Percentiles rank a stretch among this genome's conserved stretches.
Conservation (phyloP, 73 alveolate genomes). For the Paraurostyla sp. region DNA sequence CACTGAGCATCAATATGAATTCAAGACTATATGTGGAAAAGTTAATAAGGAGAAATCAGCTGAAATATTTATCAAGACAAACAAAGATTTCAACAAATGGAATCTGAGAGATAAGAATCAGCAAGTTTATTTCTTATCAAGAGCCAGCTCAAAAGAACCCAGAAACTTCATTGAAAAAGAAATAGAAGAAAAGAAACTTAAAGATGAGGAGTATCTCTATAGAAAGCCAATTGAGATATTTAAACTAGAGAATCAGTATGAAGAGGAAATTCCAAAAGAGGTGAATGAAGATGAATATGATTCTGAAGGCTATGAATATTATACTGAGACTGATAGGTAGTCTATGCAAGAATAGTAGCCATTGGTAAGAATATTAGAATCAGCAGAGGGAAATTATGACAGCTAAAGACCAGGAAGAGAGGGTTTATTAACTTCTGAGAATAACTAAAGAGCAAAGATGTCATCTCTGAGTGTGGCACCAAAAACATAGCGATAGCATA, state of each 20-base stretch:
- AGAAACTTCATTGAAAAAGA: constrained; percentile 28
- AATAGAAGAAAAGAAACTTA: background rate
- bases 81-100: constrained; percentile 39
- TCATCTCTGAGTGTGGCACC: background rate
- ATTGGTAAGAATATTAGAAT: too few species aligned
- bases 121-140: background rate
- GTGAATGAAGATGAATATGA: background rate
- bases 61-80: constrained; percentile 25
- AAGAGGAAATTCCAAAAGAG: background rate
- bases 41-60: constrained; percentile 54
- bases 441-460: background rate
- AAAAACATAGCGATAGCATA: too few species aligned
- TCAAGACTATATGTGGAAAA: constrained; percentile 25
- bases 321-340: constrained; percentile 1
- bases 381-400: too few species aligned
- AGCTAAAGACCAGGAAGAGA: background rate
- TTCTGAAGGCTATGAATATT: background rate
- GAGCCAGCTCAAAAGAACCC: constrained; percentile 27
- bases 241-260: background rate
- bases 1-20: constrained; percentile 45
- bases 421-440: background rate
- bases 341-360: too few species aligned
- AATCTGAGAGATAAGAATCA: constrained; percentile 34
- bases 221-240: background rate
- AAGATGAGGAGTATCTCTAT: constrained; percentile 7